Percentiles rank a stretch among this genome's conserved stretches.
Conservation (phyloP, 1,139 yeast species). For the Scheffersomyces cryptocercus region DNA sequence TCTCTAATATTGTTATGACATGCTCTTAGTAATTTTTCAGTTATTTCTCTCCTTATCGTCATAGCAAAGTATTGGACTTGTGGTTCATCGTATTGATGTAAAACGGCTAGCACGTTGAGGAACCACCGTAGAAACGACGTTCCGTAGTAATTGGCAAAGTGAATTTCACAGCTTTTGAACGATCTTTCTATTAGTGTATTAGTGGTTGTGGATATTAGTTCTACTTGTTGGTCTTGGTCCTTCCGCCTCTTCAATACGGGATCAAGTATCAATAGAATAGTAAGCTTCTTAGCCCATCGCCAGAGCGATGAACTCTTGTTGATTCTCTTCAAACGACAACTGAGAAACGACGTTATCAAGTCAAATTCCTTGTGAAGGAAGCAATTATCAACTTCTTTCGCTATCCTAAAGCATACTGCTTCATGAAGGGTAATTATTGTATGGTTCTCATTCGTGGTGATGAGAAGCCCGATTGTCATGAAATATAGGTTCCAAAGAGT, state of each 20-base stretch:
- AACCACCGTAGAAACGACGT: constrained; percentile 36
- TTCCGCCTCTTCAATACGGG: constrained; percentile 1
- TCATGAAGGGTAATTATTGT: constrained; percentile 35
- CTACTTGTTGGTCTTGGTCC: not conserved
- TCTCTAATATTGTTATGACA: constrained; percentile 31
- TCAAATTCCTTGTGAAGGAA: constrained; percentile 28
- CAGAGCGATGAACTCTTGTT: constrained; percentile 48
- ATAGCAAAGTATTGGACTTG: not conserved
- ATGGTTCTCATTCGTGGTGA: constrained; percentile 46
- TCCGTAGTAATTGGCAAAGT: constrained; percentile 47
- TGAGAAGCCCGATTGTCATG: constrained; percentile 36
- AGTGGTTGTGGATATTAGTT: not conserved
- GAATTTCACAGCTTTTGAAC: constrained; percentile 33
- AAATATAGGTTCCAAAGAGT: constrained; percentile 12
- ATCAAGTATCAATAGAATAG: constrained; percentile 17
- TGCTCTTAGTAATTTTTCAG: constrained; percentile 4
- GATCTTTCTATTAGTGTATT: constrained; percentile 18
- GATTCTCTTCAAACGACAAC: constrained; percentile 36
- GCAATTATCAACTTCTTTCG: constrained; percentile 6
- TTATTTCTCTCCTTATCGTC: constrained; percentile 1
- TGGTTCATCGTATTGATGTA: not conserved
- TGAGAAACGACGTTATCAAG: constrained; percentile 29
- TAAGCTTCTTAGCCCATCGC: constrained; percentile 34
- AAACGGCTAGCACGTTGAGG: constrained; percentile 10
- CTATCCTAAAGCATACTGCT: constrained; percentile 18